Percentiles rank a stretch among this genome's conserved stretches.
Conservation (phyloP, 2,329 filamentous ascomycete genomes). For the Phyllosticta citriasiana region DNA sequence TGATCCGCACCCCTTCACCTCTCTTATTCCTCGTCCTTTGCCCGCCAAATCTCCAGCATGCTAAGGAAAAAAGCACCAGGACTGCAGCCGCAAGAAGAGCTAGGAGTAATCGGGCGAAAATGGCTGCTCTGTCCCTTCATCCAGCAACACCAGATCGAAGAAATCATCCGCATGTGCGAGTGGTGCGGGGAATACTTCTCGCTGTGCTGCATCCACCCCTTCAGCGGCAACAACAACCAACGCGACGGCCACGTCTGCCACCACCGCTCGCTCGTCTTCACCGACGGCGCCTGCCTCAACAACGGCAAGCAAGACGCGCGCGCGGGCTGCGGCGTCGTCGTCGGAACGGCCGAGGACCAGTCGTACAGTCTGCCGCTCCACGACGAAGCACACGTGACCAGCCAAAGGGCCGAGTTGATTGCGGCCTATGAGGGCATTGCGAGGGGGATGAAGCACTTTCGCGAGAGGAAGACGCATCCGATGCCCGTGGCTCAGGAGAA, state of each 20-base stretch:
- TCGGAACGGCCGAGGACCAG: slow-evolving; percentile 8
- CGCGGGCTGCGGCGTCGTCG: slow-evolving; percentile 12
- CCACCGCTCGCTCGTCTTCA: slow-evolving; percentile 3
- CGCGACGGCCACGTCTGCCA: not conserved
- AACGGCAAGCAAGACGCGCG: slow-evolving; percentile 11
- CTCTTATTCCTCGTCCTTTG: not conserved
- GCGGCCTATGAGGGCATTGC: slow-evolving; percentile 8
- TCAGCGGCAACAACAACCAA: not conserved
- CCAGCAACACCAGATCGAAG: not conserved
- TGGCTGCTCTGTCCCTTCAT: not conserved
- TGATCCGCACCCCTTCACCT: not conserved
- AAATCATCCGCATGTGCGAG: not conserved
- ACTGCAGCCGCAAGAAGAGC: not conserved
- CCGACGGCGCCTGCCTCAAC: slow-evolving; percentile 12
- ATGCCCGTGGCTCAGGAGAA: not conserved
- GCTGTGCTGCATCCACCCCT: not conserved
- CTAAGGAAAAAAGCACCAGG: not conserved
- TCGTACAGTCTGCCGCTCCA: not conserved
- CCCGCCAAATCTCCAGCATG: not conserved
- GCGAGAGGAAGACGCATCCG: not conserved
- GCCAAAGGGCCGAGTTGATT: slow-evolving; percentile 13
- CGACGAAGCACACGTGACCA: slow-evolving; percentile 10
- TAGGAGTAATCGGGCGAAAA: not conserved
- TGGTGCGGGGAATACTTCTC: not conserved
- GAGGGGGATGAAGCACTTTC: not conserved